Base-by-base conservation (phyloP, 495 filamentous ascomycete species). In the Choiromyces venosus region DNA sequence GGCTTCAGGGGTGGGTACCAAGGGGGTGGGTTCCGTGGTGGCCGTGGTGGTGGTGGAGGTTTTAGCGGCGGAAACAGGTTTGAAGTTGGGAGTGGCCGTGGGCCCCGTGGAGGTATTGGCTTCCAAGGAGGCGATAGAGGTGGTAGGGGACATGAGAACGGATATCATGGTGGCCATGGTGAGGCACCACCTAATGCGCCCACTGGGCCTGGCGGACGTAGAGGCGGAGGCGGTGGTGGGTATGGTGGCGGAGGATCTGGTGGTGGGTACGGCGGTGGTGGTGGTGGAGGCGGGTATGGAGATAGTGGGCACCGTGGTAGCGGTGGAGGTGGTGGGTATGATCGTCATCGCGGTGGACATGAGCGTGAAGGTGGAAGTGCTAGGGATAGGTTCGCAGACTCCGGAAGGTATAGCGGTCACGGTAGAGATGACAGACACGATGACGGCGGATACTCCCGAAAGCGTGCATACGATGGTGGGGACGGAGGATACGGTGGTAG, bases 1-100 rank as follows among this genome's bases (percentile, higher is more conserved):
- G 86, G 86, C 12, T 83, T 84, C 71, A 82, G 86, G 29, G 85
- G 86, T 70, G 89, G 89, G 14, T 87, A 89, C 36, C 89, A 88
- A 81, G 86, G 89, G 40, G 88, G 88, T 74, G 90, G 91, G 68
- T 87, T 86, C 73, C 80, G 85, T 42, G 87, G 91, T 71, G 86
- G 86, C 39, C 85, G 82, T 68, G 86, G 85, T 65, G 85, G 84
- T 44, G 76, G 81, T 37, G 88, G 83, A 85, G 89, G 80, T 83
- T 89, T 82, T 83, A 84, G 73, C 83, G 84, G 81, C 82, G 88
- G 80, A 86, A 88, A 66, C 21, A 77, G 82, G 56, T 82, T 76
- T 76, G 77, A 79, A 46, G 78, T 80, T 70, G 85, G 86, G 75
- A 83, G 78, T 18, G 80, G 80, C 19, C 65, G 80, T 39, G 80